phyloP scores from a whole-genome alignment of 2,329 filamentous ascomycete species.

The Taxawa tesnikishii region DNA sequence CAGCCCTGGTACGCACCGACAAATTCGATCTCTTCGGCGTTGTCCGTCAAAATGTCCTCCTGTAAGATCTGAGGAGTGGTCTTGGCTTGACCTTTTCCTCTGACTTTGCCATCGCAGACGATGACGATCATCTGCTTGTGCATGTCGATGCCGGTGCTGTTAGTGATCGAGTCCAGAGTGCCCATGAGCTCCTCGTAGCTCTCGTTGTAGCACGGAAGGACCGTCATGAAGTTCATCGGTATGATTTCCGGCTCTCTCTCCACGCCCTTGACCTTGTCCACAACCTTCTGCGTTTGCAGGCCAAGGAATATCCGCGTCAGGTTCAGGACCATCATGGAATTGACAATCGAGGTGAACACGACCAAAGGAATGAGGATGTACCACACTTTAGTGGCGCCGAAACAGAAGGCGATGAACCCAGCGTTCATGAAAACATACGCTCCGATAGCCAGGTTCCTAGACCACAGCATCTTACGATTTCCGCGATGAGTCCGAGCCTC shows the following conservation, averaged over 20 bases:
- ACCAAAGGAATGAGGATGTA: conserved; percentile 3
- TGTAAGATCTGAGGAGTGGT: conserved; percentile 36
- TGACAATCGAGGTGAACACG: conserved; percentile 16
- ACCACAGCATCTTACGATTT: conserved; percentile 4
- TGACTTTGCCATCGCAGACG: conserved; percentile 36
- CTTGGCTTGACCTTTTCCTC: conserved; percentile 35
- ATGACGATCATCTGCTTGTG: conserved; percentile 35
- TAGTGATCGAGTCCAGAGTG: conserved; percentile 34
- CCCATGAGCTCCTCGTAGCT: conserved; percentile 30
- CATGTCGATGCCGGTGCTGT: conserved; percentile 29
- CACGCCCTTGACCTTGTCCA: neutral
- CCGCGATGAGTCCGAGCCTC: conserved; percentile 1
- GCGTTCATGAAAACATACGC: neutral
- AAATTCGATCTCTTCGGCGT: conserved; percentile 19
- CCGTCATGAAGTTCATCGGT: conserved; percentile 23
- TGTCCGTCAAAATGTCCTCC: conserved; percentile 29
- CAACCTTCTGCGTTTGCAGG: conserved; percentile 7
- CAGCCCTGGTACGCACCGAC: conserved; percentile 27
- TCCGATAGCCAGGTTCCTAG: neutral
- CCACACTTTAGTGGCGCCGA: conserved; percentile 3
- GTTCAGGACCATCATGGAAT: conserved; percentile 34
- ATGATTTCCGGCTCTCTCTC: conserved; percentile 23
- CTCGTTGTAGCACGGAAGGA: conserved; percentile 40
- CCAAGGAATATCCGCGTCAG: conserved; percentile 25
- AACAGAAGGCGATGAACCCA: neutral